phyloP scores from a whole-genome alignment of 805 yeast species.

The Candida taoyuanica region DNA sequence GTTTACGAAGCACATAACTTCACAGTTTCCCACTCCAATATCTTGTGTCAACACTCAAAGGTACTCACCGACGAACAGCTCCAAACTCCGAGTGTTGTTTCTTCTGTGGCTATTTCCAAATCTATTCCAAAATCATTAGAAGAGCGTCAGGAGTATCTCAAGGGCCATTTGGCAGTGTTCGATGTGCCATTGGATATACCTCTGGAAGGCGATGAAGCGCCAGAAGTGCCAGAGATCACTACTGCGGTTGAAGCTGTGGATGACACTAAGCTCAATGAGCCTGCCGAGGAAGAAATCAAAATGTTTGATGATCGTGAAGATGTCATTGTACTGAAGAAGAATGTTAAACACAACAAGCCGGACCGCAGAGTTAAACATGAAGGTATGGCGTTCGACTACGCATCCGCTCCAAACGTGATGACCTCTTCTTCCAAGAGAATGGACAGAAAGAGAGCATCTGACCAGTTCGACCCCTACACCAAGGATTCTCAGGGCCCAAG shows the following conservation, averaged over 20 bases:
- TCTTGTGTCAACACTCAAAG: neutral
- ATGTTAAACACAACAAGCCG: conserved; percentile 2
- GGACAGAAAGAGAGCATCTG: conserved; percentile 33
- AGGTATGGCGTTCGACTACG: conserved; percentile 39
- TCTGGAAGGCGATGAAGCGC: neutral
- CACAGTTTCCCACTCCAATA: neutral
- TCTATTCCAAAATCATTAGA: conserved; percentile 4
- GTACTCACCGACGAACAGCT: conserved; percentile 2
- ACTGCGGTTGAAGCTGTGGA: too few species aligned
- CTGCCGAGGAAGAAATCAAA: neutral
- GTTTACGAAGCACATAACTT: conserved; percentile 3
- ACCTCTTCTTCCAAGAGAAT: conserved; percentile 16
- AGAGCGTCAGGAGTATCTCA: conserved; percentile 1
- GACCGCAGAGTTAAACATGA: conserved; percentile 4
- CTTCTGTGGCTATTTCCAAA: neutral
- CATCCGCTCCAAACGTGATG: conserved; percentile 39
- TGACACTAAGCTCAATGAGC: too few species aligned
- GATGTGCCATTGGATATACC: neutral
- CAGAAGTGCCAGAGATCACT: too few species aligned
- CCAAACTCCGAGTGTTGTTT: neutral
- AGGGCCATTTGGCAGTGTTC: conserved; percentile 1
- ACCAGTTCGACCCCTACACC: conserved; percentile 55
- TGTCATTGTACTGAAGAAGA: conserved; percentile 20
- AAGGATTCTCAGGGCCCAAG: conserved; percentile 46
- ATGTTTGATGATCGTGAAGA: conserved; percentile 24